Conservation (phyloP, 176 grass and related monocot genomes). For the Musa schizocarpa region DNA sequence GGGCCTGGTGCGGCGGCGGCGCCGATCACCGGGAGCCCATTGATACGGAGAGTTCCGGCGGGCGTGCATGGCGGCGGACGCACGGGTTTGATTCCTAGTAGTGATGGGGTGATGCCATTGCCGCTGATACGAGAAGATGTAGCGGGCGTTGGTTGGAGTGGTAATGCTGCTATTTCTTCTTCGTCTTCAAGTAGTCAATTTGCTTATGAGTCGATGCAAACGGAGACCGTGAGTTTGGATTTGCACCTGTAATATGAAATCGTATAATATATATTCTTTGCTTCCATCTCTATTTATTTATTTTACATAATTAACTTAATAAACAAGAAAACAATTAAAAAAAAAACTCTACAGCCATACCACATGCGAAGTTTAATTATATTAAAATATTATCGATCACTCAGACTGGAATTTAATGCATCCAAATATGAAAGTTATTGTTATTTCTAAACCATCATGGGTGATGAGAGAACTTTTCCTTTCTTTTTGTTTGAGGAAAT, state of each 20-base stretch:
- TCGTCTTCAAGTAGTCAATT: constrained; percentile 50
- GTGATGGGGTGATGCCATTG: constrained; percentile 11
- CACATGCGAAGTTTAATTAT: too few relatives aligned
- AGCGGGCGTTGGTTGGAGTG: constrained; percentile 14
- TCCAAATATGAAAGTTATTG: too few relatives aligned
- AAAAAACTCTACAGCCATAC: too few relatives aligned
- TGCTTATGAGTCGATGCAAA: constrained; percentile 5
- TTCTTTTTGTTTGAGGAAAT: too few relatives aligned
- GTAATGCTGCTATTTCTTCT: constrained; percentile 22
- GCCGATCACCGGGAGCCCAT: constrained; percentile 61
- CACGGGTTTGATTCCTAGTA: not conserved
- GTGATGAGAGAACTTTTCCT: too few relatives aligned
- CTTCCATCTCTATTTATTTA: too few relatives aligned
- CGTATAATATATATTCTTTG: too few relatives aligned
- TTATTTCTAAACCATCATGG: too few relatives aligned
- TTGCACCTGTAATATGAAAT: constrained; percentile 61
- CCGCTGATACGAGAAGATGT: constrained; percentile 19
- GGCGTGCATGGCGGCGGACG: constrained; percentile 21
- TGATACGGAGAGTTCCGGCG: constrained; percentile 46
- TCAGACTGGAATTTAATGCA: too few relatives aligned
- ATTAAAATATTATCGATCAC: too few relatives aligned
- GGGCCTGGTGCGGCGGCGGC: constrained; percentile 44
- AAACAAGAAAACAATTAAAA: too few relatives aligned
- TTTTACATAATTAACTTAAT: too few relatives aligned
- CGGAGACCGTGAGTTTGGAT: constrained; percentile 83